Evolutionary conservation across 805 yeast species (phyloP), one percentile per base, ranked within the genome.

Genomic region (Cyberlindnera japonica): DNA sequence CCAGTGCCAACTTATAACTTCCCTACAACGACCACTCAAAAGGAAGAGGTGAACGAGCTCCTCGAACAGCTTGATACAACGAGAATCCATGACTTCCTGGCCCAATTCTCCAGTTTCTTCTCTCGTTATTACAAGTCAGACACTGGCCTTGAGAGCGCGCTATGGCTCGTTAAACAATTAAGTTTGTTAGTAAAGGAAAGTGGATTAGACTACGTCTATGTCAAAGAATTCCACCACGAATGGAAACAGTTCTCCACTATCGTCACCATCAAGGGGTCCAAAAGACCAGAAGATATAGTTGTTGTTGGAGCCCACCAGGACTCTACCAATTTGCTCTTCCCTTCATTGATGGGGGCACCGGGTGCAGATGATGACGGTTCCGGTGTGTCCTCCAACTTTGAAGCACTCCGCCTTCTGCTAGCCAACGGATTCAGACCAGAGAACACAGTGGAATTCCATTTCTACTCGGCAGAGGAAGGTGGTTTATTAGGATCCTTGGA

Each of bases 351-450:
- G 49, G 71, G 77, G 18, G 87, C 96, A 0, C 96, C 96, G 2
- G 98, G 98, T 3, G 97, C 96, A 4, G 98, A 91, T 58, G 98
- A 91, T 58, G 85, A 90, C 61, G 95, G 95, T 3, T 78, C 90
- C 4, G 98, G 97, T 9, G 82, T 90, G 5, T 79, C 83, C 4
- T 82, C 95, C 3, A 74, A 77, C 23, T 61, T 89, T 40, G 95
- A 89, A 59, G 79, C 89, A 1, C 72, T 89, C 52, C 72, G 93
- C 49, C 62, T 84, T 13, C 63, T 87, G 20, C 61, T 74, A 7
- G 67, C 64, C 25, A 47, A 49, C 25, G 60, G 68, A 0, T 71
- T 72, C 49, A 53, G 63, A 43, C 88, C 90, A 12, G 64, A 72
- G 31, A 86, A 88, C 62, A 77, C 95, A 0, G 63, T 91, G 15